Base-by-base conservation (phyloP, 345 rosid genomes). In the Trapa incisa region DNA sequence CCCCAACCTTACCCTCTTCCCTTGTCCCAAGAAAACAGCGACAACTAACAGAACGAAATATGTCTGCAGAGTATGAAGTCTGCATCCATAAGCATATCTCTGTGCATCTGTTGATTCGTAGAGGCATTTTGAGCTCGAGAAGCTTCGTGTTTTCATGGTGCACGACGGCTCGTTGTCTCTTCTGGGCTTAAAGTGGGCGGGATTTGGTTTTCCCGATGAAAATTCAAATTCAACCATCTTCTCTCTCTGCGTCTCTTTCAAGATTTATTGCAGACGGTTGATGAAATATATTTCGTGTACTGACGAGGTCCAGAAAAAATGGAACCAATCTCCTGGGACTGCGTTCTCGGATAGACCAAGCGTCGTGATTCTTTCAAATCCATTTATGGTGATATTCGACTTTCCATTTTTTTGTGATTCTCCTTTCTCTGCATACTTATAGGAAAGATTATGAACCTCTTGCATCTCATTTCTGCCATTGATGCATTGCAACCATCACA, bases 191-290 rank as follows among this genome's bases (percentile, higher is more conserved):
- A 65, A 64, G 29, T 70, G 73, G 73, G 73, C 73, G 65, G 74
- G 74, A 66, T 71, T 65, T 66, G 57, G 45, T 54, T 43, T 71
- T 65, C 74, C 58, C 69, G 37, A 65, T 65, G 37, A 71, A 56
- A 54, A 2, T 65, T 71, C 66, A 60, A 43, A 65, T 8, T 35
- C 35, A 7, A 15, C 38, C 29, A 22, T 22, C 29, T 22, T 22
- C 29, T 8, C 37, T 10, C 11, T 32, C 2, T 57, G 7, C 10
- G 13, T 56, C 65, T 14, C 37, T 53, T 61, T 39, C 53, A 1
- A 37, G n/a, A 43, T 41, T 3, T 5, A 58, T 58, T 58, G 4
- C 63, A 58, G 29, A 22, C 29, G 29, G 63, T 45, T 11, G 43
- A 45, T 45, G 48, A 45, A 11, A 45, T 45, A 45, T 45, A 11